Base-by-base conservation (phyloP, 1,284 basidiomycete genomes). In the Irpex sp. region DNA sequence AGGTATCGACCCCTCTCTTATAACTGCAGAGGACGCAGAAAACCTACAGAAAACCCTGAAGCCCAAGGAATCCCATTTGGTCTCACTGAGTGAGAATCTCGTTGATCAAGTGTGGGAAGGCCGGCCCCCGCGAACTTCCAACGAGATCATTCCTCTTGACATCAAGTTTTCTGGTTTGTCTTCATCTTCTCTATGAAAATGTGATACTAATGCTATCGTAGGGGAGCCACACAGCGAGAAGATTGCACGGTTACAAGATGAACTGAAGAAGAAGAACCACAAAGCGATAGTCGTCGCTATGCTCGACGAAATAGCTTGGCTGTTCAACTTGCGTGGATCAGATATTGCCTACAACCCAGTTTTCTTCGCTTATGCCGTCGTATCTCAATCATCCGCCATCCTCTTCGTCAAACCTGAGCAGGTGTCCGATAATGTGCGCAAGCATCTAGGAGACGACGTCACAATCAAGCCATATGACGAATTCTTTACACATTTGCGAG, bases 331-430 rank as follows among this genome's bases (percentile, higher is more conserved):
- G 51, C 88, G 97, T 64, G 95, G 96, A 0, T 86, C 88, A 1
- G 96, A 98, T 74, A 97, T 98, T 65, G 89, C 90, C 46, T 98
- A 86, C 78, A 98, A 97, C 72, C 95, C 95, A 88, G 96, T 99
- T 21, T 98, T 99, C 80, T 97, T 98, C 72, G 88, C 93, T 0
- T 98, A 96, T 73, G 92, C 94, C 1, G 81, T 97, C 43, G 80
- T 98, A 35, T 91, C 91, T 1, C 75, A 77, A 11, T 81, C 90
- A 56, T 81, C 83, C 3, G 86, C 87, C 0, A 79, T 85, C 3
- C 78, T 98, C 1, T 98, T 97, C 74, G 79, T 95, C 61, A 81
- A 96, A 64, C 78, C 81, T 1, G 74, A 78, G 1, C 89, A 93
- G 67, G 74, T 95, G 11, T 81, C 84, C 31, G 79, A 84, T 21